These are phyloP conservation scores for Fusarium sp. DNA, from an alignment of 2,329 filamentous ascomycete genomes.

Conservation along the genomic window DNA sequence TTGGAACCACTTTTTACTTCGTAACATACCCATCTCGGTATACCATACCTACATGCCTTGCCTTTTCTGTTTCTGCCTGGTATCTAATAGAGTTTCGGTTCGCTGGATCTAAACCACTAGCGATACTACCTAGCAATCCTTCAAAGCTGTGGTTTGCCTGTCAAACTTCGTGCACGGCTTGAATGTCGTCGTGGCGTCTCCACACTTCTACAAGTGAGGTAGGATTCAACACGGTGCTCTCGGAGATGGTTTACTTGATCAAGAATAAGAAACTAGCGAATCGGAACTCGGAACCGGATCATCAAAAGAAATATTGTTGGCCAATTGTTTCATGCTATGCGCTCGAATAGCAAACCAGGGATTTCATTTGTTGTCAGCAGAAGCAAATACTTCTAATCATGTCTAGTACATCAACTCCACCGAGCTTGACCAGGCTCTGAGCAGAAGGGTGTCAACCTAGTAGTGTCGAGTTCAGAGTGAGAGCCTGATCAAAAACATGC, in stretches of 20 bases:
- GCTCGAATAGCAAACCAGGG: neutral
- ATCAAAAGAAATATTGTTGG: neutral
- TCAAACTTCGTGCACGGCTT: neutral
- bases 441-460: too few species aligned
- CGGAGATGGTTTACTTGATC: neutral
- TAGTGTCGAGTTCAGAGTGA: too few species aligned
- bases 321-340: neutral
- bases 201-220: neutral
- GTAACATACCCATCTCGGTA: neutral
- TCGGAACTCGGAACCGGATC: neutral
- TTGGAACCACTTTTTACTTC: neutral
- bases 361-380: neutral
- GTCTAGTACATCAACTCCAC: too few species aligned
- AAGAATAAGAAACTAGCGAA: neutral
- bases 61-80: neutral
- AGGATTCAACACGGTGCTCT: neutral
- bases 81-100: neutral
- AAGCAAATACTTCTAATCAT: neutral
- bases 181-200: neutral
- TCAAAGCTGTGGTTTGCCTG: neutral
- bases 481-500: too few species aligned
- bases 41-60: neutral
- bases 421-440: too few species aligned
- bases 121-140: neutral
- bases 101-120: neutral